These are phyloP conservation scores for Leishmania tarentolae DNA, from an alignment of 208 protist genomes.

Conservation along the genomic window DNA sequence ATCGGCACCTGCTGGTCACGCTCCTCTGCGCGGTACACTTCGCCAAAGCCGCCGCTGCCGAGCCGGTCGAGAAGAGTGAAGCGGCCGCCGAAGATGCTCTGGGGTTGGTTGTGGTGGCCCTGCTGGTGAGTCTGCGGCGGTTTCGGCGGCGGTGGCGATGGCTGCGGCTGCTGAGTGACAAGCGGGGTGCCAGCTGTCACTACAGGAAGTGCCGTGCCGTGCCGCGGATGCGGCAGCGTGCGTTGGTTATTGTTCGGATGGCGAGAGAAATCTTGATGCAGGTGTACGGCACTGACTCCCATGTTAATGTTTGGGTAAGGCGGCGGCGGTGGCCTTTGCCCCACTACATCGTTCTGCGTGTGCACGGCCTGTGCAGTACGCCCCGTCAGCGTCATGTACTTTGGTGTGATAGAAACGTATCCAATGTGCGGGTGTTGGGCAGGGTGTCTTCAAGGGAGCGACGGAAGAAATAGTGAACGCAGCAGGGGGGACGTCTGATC, in stretches of 20 bases:
- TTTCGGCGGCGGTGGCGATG: background rate
- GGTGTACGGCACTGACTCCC: background rate
- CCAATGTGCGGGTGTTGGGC: background rate
- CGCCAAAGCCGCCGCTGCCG: slow-evolving; percentile 97
- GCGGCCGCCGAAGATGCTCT: slow-evolving; percentile 47
- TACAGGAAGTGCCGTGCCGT: background rate
- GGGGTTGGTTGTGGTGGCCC: background rate
- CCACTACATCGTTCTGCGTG: background rate
- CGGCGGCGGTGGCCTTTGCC: background rate
- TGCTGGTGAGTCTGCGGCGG: background rate
- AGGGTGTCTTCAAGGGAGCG: background rate
- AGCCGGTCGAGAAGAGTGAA: slow-evolving; percentile 76
- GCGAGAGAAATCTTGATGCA: background rate
- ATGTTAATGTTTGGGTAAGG: background rate
- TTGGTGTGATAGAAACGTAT: background rate
- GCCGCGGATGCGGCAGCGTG: background rate
- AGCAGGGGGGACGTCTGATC: background rate
- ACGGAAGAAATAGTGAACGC: slow-evolving; percentile 1
- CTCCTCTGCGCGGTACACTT: slow-evolving; percentile 93
- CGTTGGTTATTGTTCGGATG: background rate
- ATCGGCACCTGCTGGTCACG: slow-evolving; percentile 34
- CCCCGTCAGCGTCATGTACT: slow-evolving; percentile 4
- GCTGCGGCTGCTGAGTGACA: background rate
- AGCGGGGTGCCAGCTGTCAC: background rate
- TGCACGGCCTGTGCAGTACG: slow-evolving; percentile 1